Evolutionary conservation across 371 early-diverging fungal species (phyloP), one percentile per base, ranked within the genome.

Genomic region (Cokeromyces recurvatus): DNA sequence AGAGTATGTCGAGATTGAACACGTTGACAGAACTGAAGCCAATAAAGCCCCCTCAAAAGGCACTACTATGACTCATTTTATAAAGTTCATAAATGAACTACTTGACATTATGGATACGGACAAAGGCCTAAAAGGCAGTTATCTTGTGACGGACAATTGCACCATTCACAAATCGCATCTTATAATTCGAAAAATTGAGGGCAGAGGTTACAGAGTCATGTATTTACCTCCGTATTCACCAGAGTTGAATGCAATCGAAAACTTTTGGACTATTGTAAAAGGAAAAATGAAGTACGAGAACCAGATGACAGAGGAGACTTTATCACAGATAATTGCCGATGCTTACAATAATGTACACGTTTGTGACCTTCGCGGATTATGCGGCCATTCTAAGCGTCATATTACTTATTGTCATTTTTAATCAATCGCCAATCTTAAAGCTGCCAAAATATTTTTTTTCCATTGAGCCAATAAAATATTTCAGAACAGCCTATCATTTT

Each of bases 281-380:
- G n/a, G n/a, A n/a, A n/a, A n/a, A n/a, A n/a, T 46, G 43, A 53
- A 45, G 46, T 36, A 37, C 34, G 27, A 46, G n/a, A 46, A 40
- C 19, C 29, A 36, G n/a, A 41, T 46, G 46, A 41, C 22, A 31
- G 53, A 51, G 25, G 39, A 45, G 17, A 44, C 4, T 40, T 20
- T 53, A 34, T 46, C 46, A 12, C 46, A 46, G 17, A 53, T 24
- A 21, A 53, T 53, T 24, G 34, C 46, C 15, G 53, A 39, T 42
- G 47, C 46, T 12, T 46, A 29, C 20, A 43, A 53, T 21, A 42
- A 53, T 47, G 47, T 53, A 29, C 32, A 22, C 38, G 16, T 43
- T 21, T 43, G 54, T 31, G 38, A 47, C 24, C 31, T 53, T 23
- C 43, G 32, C 14, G 48, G 48, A 37, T 53, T 53, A 2, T 43